Evolutionary conservation across 129 eudicot genomes (phyloP), one percentile per base, ranked within the genome.

Genomic region (Ambrosia artemisiifolia): DNA sequence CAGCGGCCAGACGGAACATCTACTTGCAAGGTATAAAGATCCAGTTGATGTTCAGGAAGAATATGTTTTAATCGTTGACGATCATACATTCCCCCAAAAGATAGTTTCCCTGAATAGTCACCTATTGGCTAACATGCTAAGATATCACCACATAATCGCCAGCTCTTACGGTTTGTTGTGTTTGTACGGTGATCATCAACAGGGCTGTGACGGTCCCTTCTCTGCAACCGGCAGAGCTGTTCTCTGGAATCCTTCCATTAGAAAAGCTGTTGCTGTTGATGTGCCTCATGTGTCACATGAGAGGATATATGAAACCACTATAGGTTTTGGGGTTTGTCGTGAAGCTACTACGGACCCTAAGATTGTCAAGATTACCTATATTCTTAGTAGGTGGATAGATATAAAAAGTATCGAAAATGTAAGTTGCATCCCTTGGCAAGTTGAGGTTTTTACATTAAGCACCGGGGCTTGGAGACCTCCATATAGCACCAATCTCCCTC

Each of bases 291-390:
- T 55, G 13, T 9, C 0, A 11, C 1, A 8, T 2, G 20, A 11
- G 2, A 3, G 40, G 16, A 65, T 75, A 6, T 73, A 63, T 16
- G 17, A 24, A 54, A 20, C 7, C 48, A 77, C 69, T 32, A 50
- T 85, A 24, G 86, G 90, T 62, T 82, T 82, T 47, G 90, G 90
- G 11, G 75, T 72, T 72, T 78, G 83, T 32, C 75, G 69, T 1
- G 16, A 19, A 2, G 72, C 62, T 9, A 20, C n/a, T 34, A n/a
- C n/a, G n/a, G 87, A 79, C 47, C 67, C 69, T 48, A 47, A 13
- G 24, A 16, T 67, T 67, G 53, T 70, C 28, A 83, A 83, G 75
- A 70, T 86, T 71, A 80, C 70, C 11, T 70, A 71, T 66, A 33
- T 44, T 86, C 43, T n/a, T n/a, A n/a, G n/a, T n/a, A n/a, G n/a